These are phyloP conservation scores for Cyclanthera cordifolia DNA, from an alignment of 306 rosid species.

Conservation along the genomic window DNA sequence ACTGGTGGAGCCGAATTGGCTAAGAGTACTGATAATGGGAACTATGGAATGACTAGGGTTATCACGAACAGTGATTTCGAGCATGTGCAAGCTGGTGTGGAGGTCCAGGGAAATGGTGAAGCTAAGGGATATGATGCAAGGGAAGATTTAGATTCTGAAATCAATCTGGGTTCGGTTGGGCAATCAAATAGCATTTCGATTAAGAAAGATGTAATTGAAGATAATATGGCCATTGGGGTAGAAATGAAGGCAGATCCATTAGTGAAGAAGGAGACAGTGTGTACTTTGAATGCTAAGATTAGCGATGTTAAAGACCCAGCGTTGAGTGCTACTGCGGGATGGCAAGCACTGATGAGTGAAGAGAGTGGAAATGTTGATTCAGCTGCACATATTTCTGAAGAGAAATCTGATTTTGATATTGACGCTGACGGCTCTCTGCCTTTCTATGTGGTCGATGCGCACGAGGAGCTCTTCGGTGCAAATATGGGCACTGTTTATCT, in stretches of 20 bases:
- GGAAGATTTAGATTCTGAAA: constrained; percentile 14
- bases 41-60: background rate
- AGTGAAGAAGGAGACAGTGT: constrained; percentile 31
- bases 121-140: constrained; percentile 15
- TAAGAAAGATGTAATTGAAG: constrained; percentile 24
- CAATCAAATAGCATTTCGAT: constrained; percentile 15
- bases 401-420: constrained; percentile 31
- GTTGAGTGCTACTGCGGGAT: constrained; percentile 55
- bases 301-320: constrained; percentile 38
- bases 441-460: constrained; percentile 68
- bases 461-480: constrained; percentile 71
- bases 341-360: constrained; percentile 52
- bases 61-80: constrained; percentile 15
- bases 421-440: constrained; percentile 60
- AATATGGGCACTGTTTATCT: constrained; percentile 70
- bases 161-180: constrained; percentile 9
- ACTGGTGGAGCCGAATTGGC: constrained; percentile 11
- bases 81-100: constrained; percentile 19
- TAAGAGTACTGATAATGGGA: constrained; percentile 8
- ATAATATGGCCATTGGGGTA: constrained; percentile 19
- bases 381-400: constrained; percentile 33
- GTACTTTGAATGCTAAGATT: constrained; percentile 66
- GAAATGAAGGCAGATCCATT: constrained; percentile 7
- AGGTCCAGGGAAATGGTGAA: constrained; percentile 11
- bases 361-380: constrained; percentile 19